These are phyloP conservation scores for Colletotrichum kahawae DNA, from an alignment of 2,329 filamentous ascomycete species.

Conservation along the genomic window DNA sequence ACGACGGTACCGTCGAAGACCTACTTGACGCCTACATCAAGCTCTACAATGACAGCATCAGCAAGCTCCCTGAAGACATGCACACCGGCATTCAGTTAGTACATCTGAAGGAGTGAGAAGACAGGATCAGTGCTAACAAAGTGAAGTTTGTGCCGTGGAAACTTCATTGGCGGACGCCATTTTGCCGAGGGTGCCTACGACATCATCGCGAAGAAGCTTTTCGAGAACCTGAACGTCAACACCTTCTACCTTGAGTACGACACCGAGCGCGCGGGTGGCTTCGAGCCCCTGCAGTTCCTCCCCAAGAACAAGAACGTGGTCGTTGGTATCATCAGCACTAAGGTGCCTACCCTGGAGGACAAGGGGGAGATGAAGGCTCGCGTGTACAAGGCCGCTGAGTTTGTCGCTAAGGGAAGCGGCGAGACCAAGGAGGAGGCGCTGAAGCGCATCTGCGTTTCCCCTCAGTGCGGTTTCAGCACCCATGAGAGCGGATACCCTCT, in stretches of 20 bases:
- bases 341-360: slow-evolving; percentile 66
- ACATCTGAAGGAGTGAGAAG: background rate
- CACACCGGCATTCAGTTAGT: slow-evolving; percentile 72
- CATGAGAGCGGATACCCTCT: slow-evolving; percentile 77
- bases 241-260: slow-evolving; percentile 76
- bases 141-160: slow-evolving; percentile 48
- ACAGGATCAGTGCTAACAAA: background rate
- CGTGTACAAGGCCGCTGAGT: slow-evolving; percentile 66
- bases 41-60: slow-evolving; percentile 76
- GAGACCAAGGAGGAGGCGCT: slow-evolving; percentile 71
- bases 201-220: slow-evolving; percentile 69
- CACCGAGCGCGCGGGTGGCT: slow-evolving; percentile 67
- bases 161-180: slow-evolving; percentile 70
- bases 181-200: slow-evolving; percentile 73
- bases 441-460: slow-evolving; percentile 70
- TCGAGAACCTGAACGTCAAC: slow-evolving; percentile 65
- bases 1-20: slow-evolving; percentile 68
- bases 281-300: slow-evolving; percentile 67
- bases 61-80: slow-evolving; percentile 69
- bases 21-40: slow-evolving; percentile 78
- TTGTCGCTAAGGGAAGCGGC: slow-evolving; percentile 71
- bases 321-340: slow-evolving; percentile 67
- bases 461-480: slow-evolving; percentile 77
- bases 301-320: slow-evolving; percentile 68
- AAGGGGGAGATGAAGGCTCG: slow-evolving; percentile 67